Base-by-base conservation (phyloP, 805 yeast species). In the Yarrowia yakushimensis region DNA sequence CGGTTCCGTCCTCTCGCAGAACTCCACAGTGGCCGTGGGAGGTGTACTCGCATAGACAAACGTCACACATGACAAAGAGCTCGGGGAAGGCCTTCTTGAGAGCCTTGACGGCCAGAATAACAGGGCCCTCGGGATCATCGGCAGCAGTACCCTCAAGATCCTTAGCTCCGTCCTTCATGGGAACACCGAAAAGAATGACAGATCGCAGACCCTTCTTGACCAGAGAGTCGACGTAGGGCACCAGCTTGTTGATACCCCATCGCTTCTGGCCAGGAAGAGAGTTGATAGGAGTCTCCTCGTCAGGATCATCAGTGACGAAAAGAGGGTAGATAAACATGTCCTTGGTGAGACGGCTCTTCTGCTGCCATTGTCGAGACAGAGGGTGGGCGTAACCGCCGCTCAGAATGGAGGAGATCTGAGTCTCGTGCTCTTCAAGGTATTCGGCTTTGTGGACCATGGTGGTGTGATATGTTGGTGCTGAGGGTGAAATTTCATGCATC, bases 1-100 rank as follows among this genome's bases (percentile, higher is more conserved):
- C 82, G 10, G 88, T 71, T 8, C 98, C 97, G 72, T 91, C 97
- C 63, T 88, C 96, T 65, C 86, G 81, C 60, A 94, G 79, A 15
- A 91, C 80, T 41, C 99, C 99, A 77, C 99, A 94, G 74, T 94
- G 99, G n/a, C 99, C 99, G 70, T 94, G 98, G 63, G 86, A 82
- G 9, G 99, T 94, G 75, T 90, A 94, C 76, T 94, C 99, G 78
- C 99, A 94, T 60, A 94, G 77, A 75, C 99, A 94, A 25, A 93
- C 97, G 72, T 94, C 99, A 71, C 97, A 88, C 82, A 91, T 84
- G 66, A 94, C 83, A 73, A 86, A 93, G 64, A 94, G 80, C 27
- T 83, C 87, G 4, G 99, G 98, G 77, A 88, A 92, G 15, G 81
- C 75, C 45, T 74, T 66, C 65, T 81, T 81, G 62, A 94, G 79